A percentile compares a stretch with the other conserved stretches of the same genome.
Evolutionary conservation across 768 basidiomycete species (phyloP).

Genomic region (Naganishia friedmannii): DNA sequence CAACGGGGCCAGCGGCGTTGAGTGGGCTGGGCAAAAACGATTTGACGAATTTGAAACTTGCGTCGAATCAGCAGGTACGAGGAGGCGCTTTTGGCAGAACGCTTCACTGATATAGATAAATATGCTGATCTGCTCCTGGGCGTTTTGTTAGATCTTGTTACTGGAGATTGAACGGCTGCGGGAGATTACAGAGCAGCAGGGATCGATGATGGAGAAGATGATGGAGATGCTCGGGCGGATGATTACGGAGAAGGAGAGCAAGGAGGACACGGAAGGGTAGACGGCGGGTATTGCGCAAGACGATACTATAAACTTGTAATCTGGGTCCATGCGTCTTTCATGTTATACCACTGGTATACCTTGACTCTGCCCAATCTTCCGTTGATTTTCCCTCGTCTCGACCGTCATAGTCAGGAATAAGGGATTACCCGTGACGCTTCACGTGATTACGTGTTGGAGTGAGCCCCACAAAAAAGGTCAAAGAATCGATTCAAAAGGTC

Average conservation of each 20-base stretch:
- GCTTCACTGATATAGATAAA: neutral
- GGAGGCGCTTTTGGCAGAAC: neutral
- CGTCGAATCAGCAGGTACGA: conserved; percentile 48
- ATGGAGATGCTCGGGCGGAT: conserved; percentile 33
- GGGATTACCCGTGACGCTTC: neutral
- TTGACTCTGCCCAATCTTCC: neutral
- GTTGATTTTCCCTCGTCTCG: neutral
- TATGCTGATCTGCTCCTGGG: neutral
- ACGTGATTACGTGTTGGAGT: neutral
- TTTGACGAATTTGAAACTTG: conserved; percentile 47
- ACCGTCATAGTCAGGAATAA: neutral
- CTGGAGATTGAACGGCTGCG: conserved; percentile 46
- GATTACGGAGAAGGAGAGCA: neutral
- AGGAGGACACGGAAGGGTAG: neutral
- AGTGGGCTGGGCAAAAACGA: conserved; percentile 33
- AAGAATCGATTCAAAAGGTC: neutral
- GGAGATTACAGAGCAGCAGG: conserved; percentile 48
- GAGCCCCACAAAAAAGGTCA: conserved; percentile 10
- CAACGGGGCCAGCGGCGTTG: neutral
- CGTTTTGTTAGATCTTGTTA: conserved; percentile 38
- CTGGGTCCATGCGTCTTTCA: too few relatives aligned
- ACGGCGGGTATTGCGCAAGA: neutral
- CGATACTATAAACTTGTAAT: neutral
- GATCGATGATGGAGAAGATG: conserved; percentile 41
- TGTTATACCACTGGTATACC: neutral